These are phyloP conservation scores for Carallia brachiata DNA, from an alignment of 345 rosid genomes.

Conservation along the genomic window DNA sequence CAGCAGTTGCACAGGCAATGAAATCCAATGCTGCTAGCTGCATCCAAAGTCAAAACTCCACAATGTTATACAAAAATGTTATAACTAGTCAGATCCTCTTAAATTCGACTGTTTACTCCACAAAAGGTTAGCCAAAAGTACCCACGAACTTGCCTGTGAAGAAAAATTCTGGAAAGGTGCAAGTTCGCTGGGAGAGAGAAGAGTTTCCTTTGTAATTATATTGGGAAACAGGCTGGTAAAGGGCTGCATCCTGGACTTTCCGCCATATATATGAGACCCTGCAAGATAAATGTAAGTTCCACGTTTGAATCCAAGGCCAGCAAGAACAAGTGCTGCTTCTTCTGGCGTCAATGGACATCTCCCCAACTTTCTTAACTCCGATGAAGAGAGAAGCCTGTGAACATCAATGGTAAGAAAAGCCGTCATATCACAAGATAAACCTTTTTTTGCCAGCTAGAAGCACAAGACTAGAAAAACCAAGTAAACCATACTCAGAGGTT, in stretches of 20 bases:
- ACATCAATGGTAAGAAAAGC: slow-evolving; percentile 4
- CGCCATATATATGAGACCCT: slow-evolving; percentile 71
- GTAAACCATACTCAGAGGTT: slow-evolving; percentile 45
- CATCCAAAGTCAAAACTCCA: slow-evolving; percentile 16
- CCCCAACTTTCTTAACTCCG: slow-evolving; percentile 65
- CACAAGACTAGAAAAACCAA: slow-evolving; percentile 1
- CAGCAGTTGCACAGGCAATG: slow-evolving; percentile 84
- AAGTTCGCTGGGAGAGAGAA: slow-evolving; percentile 69
- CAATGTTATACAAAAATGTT: background rate
- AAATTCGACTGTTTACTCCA: no score
- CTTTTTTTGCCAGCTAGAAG: background rate
- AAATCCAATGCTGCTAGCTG: slow-evolving; percentile 90
- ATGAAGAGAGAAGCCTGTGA: slow-evolving; percentile 51
- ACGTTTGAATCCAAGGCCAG: slow-evolving; percentile 68
- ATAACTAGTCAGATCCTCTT: no score
- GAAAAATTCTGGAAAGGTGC: slow-evolving; percentile 84
- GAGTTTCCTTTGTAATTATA: slow-evolving; percentile 80
- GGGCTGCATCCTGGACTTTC: slow-evolving; percentile 63
- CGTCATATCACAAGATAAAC: background rate
- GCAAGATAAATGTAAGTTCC: slow-evolving; percentile 77
- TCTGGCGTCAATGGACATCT: slow-evolving; percentile 97
- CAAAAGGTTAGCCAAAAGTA: background rate
- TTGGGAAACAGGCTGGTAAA: slow-evolving; percentile 75
- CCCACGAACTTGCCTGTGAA: slow-evolving; percentile 54
- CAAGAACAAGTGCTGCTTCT: slow-evolving; percentile 84